A percentile compares a stretch with the other conserved stretches of the same genome.
Evolutionary conservation across 148 eudicot species (phyloP).

Genomic region (Vaccinium corymbosum): DNA sequence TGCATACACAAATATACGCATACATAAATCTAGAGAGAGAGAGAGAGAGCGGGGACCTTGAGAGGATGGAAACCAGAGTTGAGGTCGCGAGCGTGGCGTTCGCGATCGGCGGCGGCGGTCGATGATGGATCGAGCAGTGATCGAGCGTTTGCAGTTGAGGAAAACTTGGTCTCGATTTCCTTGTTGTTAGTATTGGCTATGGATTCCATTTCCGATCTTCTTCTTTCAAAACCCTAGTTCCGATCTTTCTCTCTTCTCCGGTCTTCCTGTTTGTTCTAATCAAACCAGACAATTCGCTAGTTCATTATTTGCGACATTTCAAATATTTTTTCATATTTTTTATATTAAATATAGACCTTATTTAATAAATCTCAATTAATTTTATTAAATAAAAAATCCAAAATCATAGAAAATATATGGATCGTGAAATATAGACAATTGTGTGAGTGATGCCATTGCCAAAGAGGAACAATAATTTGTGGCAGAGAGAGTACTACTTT

Average conservation of each 20-base stretch:
- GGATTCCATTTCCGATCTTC: conserved; percentile 31
- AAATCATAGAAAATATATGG: too few species aligned
- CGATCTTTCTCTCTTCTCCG: not conserved
- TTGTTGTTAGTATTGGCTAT: conserved; percentile 25
- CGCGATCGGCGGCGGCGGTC: conserved; percentile 16
- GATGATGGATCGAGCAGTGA: conserved; percentile 51
- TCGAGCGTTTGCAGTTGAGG: conserved; percentile 45
- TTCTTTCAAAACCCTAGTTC: not conserved
- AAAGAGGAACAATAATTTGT: too few species aligned
- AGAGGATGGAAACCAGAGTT: conserved; percentile 67
- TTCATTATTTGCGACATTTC: not conserved
- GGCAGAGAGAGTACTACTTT: too few species aligned
- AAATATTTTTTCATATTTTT: too few species aligned
- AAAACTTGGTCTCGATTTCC: conserved; percentile 28
- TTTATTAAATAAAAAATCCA: too few species aligned
- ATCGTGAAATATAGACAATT: too few species aligned
- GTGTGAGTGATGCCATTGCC: too few species aligned
- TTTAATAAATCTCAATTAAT: too few species aligned
- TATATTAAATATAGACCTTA: too few species aligned
- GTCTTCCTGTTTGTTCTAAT: not conserved
- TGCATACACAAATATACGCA: not conserved
- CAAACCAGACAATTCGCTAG: not conserved
- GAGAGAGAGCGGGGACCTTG: conserved; percentile 33
- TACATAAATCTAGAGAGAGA: not conserved
- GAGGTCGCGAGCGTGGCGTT: too few species aligned